Evolutionary conservation across 257 asterid species (phyloP).

Genomic region (Petrea volubilis): DNA sequence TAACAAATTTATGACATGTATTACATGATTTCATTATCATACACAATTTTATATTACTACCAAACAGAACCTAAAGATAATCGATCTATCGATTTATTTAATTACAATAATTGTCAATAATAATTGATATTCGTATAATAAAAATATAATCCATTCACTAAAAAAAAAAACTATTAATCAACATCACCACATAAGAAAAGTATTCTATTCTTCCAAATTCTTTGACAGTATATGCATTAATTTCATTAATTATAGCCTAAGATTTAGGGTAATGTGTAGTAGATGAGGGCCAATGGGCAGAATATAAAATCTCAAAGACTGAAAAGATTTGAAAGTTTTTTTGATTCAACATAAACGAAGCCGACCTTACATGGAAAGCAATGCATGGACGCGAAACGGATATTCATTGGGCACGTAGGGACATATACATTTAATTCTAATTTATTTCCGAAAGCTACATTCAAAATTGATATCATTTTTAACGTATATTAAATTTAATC

Average conservation of each 20-base stretch:
- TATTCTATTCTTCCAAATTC: neutral
- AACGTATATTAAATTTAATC: neutral
- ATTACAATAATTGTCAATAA: no score
- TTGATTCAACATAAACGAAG: conserved; percentile 6
- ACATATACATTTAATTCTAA: conserved; percentile 5
- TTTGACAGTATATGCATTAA: conserved; percentile 4
- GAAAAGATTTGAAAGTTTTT: neutral
- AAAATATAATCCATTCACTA: no score
- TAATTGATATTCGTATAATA: no score
- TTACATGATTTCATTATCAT: no score
- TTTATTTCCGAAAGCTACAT: conserved; percentile 21
- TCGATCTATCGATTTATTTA: no score
- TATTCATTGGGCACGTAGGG: conserved; percentile 18
- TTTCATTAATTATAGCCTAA: conserved; percentile 16
- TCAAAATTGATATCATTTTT: conserved; percentile 4
- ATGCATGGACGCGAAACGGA: neutral
- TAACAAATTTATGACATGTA: no score
- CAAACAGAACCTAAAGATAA: no score
- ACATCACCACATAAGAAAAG: neutral
- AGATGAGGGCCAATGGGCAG: neutral
- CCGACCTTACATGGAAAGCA: conserved; percentile 10
- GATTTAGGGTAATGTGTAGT: conserved; percentile 9
- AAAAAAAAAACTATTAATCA: no score
- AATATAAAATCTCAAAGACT: neutral
- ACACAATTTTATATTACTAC: no score